phyloP scores from a whole-genome alignment of 768 basidiomycete genomes.

The Panaeolus cyanescens region DNA sequence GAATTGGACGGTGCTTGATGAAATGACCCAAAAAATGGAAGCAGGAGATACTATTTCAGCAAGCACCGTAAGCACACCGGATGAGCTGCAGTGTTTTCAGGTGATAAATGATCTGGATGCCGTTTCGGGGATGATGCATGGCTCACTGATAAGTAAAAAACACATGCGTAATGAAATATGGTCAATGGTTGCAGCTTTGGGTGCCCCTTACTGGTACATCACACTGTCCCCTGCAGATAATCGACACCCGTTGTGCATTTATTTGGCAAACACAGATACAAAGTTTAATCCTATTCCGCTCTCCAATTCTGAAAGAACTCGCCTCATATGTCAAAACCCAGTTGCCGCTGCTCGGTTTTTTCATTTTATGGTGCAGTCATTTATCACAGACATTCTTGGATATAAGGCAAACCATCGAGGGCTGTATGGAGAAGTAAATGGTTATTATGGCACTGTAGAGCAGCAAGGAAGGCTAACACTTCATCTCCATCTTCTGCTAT shows the following conservation, averaged over 20 bases:
- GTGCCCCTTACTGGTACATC: slow-evolving; percentile 36
- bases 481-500: slow-evolving; percentile 22
- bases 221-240: slow-evolving; percentile 37
- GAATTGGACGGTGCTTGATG: slow-evolving; percentile 18
- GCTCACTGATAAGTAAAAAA: slow-evolving; percentile 26
- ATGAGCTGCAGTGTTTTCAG: slow-evolving; percentile 23
- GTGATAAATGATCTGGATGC: slow-evolving; percentile 28
- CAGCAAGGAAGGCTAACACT: slow-evolving; percentile 28
- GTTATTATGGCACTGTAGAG: slow-evolving; percentile 6
- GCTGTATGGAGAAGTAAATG: too few species aligned
- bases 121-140: slow-evolving; percentile 22
- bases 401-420: slow-evolving; percentile 21
- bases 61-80: slow-evolving; percentile 15
- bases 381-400: slow-evolving; percentile 31
- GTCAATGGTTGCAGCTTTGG: slow-evolving; percentile 17
- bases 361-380: slow-evolving; percentile 27
- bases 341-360: slow-evolving; percentile 31
- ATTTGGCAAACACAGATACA: slow-evolving; percentile 28
- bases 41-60: slow-evolving; percentile 21
- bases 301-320: background rate
- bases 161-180: too few species aligned
- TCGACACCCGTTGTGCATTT: slow-evolving; percentile 33
- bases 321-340: slow-evolving; percentile 9
- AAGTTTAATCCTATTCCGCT: slow-evolving; percentile 17
- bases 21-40: slow-evolving; percentile 17